Evolutionary conservation across 176 grass and related monocot species (phyloP).

Genomic region (Oryza punctata): DNA sequence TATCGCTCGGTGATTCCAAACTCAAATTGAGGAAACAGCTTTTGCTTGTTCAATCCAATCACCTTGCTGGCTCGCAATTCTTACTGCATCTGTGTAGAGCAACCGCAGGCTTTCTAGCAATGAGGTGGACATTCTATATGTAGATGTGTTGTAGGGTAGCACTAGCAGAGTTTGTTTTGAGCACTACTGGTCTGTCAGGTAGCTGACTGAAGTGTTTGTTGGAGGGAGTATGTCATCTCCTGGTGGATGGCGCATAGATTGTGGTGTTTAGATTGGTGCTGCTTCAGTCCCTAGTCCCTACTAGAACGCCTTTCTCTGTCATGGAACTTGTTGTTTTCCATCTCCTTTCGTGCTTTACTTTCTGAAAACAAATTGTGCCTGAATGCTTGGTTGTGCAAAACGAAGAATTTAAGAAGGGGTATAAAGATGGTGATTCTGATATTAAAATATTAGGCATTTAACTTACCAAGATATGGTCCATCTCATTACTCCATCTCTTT

Average conservation of each 20-base stretch:
- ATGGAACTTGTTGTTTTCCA: slow-evolving; percentile 34
- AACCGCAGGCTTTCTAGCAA: not conserved
- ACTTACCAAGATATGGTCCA: slow-evolving; percentile 4
- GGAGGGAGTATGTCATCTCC: not conserved
- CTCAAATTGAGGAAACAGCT: not conserved
- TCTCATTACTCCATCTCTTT: not conserved
- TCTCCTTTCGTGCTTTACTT: slow-evolving; percentile 18
- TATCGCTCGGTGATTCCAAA: not conserved
- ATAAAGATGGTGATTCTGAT: not conserved
- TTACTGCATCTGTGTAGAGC: not conserved
- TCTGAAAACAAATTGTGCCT: not conserved
- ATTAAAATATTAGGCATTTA: slow-evolving; percentile 1
- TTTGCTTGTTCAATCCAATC: slow-evolving; percentile 1
- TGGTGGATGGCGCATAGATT: not conserved
- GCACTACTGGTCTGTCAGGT: not conserved
- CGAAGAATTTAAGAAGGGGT: not conserved
- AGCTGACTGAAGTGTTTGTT: not conserved
- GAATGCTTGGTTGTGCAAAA: slow-evolving; percentile 13
- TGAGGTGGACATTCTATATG: slow-evolving; percentile 14
- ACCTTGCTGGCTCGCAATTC: not conserved
- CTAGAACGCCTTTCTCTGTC: slow-evolving; percentile 24
- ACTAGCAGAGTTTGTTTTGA: not conserved
- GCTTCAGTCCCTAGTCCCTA: not conserved
- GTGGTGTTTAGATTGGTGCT: not conserved
- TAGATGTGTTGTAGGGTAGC: not conserved